Conservation (phyloP, 805 yeast species). For the Candida patagonica region DNA sequence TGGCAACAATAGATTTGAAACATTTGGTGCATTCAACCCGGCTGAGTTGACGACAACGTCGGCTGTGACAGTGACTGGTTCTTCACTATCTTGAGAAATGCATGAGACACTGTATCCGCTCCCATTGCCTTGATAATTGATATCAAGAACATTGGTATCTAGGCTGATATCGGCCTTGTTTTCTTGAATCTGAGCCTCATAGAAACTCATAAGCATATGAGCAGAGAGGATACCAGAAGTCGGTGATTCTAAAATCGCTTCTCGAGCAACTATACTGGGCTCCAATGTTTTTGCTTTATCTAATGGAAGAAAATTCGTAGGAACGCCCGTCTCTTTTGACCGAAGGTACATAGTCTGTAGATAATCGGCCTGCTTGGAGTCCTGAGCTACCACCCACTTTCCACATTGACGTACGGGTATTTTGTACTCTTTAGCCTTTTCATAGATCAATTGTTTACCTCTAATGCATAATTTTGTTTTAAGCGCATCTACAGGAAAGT, state of each 20-base stretch:
- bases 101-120: slow-evolving; percentile 17
- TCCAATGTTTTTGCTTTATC: slow-evolving; percentile 40
- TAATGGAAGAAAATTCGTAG: slow-evolving; percentile 46
- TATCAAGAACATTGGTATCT: slow-evolving; percentile 46
- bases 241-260: slow-evolving; percentile 62
- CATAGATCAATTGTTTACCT: slow-evolving; percentile 65
- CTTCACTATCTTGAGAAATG: slow-evolving; percentile 16
- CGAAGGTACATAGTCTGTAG: slow-evolving; percentile 44
- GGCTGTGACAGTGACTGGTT: slow-evolving; percentile 27
- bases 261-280: slow-evolving; percentile 56
- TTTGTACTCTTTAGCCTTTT: slow-evolving; percentile 28
- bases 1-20: slow-evolving; percentile 66
- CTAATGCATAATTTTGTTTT: slow-evolving; percentile 62
- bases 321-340: slow-evolving; percentile 44
- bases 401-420: slow-evolving; percentile 58
- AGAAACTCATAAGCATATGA: slow-evolving; percentile 60
- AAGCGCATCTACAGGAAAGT: slow-evolving; percentile 61
- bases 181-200: slow-evolving; percentile 44
- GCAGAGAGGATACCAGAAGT: slow-evolving; percentile 80
- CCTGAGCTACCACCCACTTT: slow-evolving; percentile 80
- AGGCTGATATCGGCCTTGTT: slow-evolving; percentile 56
- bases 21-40: slow-evolving; percentile 65
- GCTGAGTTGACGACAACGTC: slow-evolving; percentile 67
- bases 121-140: slow-evolving; percentile 20
- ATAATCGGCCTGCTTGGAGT: slow-evolving; percentile 50